These are phyloP conservation scores for Fusarium sacchari DNA, from an alignment of 2,329 filamentous ascomycete genomes.

Conservation along the genomic window DNA sequence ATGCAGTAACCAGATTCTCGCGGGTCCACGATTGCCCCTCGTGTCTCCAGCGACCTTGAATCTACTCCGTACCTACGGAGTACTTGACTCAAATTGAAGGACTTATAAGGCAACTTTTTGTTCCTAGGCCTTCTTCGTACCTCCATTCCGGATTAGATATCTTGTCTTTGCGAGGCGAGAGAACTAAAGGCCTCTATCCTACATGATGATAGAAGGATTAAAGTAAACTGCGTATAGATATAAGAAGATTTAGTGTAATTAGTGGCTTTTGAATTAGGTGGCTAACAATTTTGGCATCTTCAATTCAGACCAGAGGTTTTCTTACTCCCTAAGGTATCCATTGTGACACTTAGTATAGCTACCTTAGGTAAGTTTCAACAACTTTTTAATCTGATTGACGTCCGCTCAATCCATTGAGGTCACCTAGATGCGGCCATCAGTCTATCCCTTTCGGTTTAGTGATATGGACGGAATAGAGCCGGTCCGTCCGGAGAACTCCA, in stretches of 20 bases:
- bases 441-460: not conserved
- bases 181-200: not conserved
- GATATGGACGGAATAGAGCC: not conserved
- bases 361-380: too few species aligned
- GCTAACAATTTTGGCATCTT: not conserved
- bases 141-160: not conserved
- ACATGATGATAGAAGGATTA: not conserved
- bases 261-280: not conserved
- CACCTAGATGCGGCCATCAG: not conserved
- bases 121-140: not conserved
- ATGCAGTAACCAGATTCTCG: conserved; percentile 6
- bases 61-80: not conserved
- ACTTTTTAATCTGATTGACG: not conserved
- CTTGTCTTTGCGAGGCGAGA: not conserved
- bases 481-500: not conserved
- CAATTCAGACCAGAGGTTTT: not conserved
- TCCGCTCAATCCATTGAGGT: not conserved
- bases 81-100: not conserved
- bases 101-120: not conserved
- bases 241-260: not conserved
- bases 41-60: not conserved
- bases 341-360: not conserved
- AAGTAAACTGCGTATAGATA: not conserved
- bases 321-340: not conserved
- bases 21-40: conserved; percentile 29